Percentiles rank a stretch among this genome's conserved stretches.
Conservation (phyloP, 83 land plant genomes). For the Picea engelmannii region DNA sequence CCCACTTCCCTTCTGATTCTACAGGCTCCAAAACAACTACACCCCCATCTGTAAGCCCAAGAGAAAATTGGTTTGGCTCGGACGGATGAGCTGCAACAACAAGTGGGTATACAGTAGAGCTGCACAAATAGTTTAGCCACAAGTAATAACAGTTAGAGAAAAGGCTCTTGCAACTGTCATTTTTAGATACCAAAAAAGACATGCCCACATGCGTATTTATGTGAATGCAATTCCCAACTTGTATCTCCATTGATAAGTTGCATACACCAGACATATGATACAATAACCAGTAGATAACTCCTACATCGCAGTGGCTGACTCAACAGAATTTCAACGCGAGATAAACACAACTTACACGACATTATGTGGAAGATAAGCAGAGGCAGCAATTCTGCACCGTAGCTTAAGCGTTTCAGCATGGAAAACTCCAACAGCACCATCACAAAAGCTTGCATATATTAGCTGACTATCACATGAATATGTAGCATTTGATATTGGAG, state of each 20-base stretch:
- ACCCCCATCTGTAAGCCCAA: conserved; percentile 83
- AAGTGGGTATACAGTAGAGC: conserved; percentile 60
- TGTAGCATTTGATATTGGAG: conserved; percentile 75
- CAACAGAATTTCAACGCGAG: not conserved
- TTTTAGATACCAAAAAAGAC: not conserved
- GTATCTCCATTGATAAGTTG: not conserved
- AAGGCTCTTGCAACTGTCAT: not conserved
- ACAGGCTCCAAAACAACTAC: conserved; percentile 74
- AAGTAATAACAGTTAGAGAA: not conserved
- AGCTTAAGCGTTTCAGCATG: conserved; percentile 61
- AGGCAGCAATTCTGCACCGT: conserved; percentile 70
- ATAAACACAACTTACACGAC: conserved; percentile 21
- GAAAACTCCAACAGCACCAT: conserved; percentile 73
- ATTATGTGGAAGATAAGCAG: conserved; percentile 60
- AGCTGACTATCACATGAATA: conserved; percentile 86
- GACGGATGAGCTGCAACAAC: conserved; percentile 88
- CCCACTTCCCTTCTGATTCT: conserved; percentile 92
- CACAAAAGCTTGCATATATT: conserved; percentile 70
- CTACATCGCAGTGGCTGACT: not conserved
- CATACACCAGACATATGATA: not conserved
- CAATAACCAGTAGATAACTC: not conserved
- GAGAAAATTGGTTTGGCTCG: conserved; percentile 83
- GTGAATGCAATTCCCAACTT: not conserved
- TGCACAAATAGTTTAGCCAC: conserved; percentile 27
- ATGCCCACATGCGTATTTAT: not conserved